Conservation (phyloP, 257 asterid genomes). For the Echium plantagineum region DNA sequence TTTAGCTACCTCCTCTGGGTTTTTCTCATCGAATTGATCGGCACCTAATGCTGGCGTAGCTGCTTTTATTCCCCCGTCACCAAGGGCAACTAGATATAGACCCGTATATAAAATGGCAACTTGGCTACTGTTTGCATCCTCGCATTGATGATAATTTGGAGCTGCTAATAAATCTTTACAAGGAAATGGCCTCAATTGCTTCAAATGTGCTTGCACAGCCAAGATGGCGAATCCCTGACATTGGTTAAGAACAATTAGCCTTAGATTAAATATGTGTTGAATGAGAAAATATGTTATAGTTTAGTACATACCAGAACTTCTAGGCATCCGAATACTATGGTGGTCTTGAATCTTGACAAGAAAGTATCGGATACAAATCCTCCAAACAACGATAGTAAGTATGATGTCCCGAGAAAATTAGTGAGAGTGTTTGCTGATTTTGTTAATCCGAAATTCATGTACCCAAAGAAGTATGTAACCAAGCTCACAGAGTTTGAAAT, state of each 20-base stretch:
- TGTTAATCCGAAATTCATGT: slow-evolving; percentile 48
- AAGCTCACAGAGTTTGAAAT: slow-evolving; percentile 42
- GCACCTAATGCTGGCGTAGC: slow-evolving; percentile 69
- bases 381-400: slow-evolving; percentile 38
- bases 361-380: slow-evolving; percentile 56
- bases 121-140: slow-evolving; percentile 32
- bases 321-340: slow-evolving; percentile 38
- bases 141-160: slow-evolving; percentile 24
- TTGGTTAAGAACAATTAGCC: neutral
- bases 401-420: slow-evolving; percentile 48
- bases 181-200: slow-evolving; percentile 45
- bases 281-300: too few species aligned
- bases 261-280: too few species aligned
- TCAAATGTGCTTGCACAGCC: slow-evolving; percentile 67
- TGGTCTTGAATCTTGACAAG: slow-evolving; percentile 48
- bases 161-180: slow-evolving; percentile 36
- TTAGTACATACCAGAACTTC: slow-evolving; percentile 35
- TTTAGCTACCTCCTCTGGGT: slow-evolving; percentile 39
- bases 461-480: slow-evolving; percentile 44
- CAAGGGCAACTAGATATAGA: slow-evolving; percentile 58
- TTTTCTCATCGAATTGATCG: slow-evolving; percentile 55
- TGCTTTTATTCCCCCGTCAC: slow-evolving; percentile 57
- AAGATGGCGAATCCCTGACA: slow-evolving; percentile 53
- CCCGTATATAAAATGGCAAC: slow-evolving; percentile 35
- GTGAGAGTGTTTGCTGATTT: slow-evolving; percentile 50